Percentiles rank a stretch among this genome's conserved stretches.
These are phyloP conservation scores for Lactarius pseudohatsudake DNA, from an alignment of 768 basidiomycete species.

Conservation along the genomic window DNA sequence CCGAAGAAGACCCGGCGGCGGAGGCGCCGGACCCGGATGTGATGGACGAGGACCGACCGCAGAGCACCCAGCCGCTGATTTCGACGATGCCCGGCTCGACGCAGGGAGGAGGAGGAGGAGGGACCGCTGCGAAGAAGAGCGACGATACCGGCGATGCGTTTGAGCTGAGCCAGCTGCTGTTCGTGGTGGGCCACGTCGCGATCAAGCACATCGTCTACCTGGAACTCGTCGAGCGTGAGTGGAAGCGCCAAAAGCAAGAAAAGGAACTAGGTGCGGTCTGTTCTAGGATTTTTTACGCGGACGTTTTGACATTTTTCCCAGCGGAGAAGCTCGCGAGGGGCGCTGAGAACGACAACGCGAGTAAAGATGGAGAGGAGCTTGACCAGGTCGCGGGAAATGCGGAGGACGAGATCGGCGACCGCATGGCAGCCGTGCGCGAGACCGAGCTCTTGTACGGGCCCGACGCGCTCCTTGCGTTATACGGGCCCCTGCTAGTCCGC, in stretches of 20 bases:
- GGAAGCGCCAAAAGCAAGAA: conserved; percentile 95
- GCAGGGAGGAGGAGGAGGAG: background rate
- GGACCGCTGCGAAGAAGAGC: conserved; percentile 15
- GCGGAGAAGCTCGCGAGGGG: conserved; percentile 60
- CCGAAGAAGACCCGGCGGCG: conserved; percentile 31
- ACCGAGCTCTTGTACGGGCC: conserved; percentile 83
- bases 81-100: conserved; percentile 26
- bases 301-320: conserved; percentile 29
- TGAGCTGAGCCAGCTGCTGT: conserved; percentile 88
- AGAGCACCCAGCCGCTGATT: conserved; percentile 29
- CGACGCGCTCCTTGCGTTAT: conserved; percentile 76
- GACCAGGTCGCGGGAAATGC: conserved; percentile 97
- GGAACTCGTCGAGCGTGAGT: conserved; percentile 92
- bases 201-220: conserved; percentile 98
- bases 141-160: conserved; percentile 79
- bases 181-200: conserved; percentile 93
- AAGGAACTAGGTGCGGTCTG: conserved; percentile 59
- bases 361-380: conserved; percentile 76
- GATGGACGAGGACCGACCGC: conserved; percentile 56
- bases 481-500: conserved; percentile 87
- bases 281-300: background rate
- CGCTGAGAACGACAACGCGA: conserved; percentile 38
- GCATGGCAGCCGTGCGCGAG: conserved; percentile 81
- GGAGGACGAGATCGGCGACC: conserved; percentile 97
- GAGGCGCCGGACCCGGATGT: conserved; percentile 41